Conservation (phyloP, 1,139 yeast genomes). For the Saccharomyces hybrid region DNA sequence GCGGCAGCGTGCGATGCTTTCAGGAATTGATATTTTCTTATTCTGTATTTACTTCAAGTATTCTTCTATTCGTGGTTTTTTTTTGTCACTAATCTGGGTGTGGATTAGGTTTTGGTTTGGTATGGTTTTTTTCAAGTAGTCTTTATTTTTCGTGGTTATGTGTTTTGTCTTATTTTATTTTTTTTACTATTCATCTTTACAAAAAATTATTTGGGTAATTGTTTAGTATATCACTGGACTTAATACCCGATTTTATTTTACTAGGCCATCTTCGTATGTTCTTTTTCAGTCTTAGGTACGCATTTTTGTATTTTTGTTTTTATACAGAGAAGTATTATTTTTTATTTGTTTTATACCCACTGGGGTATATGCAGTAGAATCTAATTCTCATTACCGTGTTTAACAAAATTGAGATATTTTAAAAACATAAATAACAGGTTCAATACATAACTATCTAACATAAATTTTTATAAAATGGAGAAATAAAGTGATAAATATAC, state of each 20-base stretch:
- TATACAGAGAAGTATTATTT: background rate
- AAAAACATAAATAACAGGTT: background rate
- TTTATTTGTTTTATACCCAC: background rate
- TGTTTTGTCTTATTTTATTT: background rate
- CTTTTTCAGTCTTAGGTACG: too few species aligned
- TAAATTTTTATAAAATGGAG: background rate
- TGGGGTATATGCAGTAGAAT: too few species aligned
- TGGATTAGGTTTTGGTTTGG: background rate
- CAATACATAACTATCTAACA: background rate
- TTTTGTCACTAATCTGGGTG: background rate
- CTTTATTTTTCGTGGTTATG: background rate
- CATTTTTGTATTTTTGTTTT: too few species aligned
- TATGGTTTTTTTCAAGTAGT: background rate
- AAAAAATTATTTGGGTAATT: too few species aligned
- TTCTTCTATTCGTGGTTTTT: background rate
- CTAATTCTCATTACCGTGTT: too few species aligned
- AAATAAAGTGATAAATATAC: slow-evolving; percentile 13
- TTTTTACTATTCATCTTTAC: background rate
- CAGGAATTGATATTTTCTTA: background rate
- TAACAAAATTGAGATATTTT: background rate
- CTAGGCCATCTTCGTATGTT: too few species aligned
- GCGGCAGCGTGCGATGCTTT: background rate
- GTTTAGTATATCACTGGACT: too few species aligned
- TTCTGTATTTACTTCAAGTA: background rate
- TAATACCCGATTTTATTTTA: too few species aligned